Conservation (phyloP, 495 filamentous ascomycete species). For the Chlorociboria aeruginascens region DNA sequence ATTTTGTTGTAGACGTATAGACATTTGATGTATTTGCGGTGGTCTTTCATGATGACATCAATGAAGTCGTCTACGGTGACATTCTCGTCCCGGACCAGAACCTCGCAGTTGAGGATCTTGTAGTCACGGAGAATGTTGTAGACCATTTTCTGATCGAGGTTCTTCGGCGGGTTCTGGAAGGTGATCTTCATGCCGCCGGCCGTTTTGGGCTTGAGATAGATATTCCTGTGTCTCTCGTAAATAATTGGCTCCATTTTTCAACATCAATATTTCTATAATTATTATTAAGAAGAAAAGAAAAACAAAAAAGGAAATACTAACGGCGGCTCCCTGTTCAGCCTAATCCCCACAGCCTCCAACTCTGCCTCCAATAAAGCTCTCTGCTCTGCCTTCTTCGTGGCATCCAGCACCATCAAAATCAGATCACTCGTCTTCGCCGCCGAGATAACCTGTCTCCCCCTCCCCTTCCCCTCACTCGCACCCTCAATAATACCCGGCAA, state of each 20-base stretch:
- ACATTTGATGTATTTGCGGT: slow-evolving; percentile 92
- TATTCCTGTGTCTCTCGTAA: no score
- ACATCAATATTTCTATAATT: background rate
- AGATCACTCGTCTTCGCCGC: slow-evolving; percentile 99
- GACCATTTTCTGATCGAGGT: slow-evolving; percentile 93
- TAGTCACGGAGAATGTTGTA: slow-evolving; percentile 95
- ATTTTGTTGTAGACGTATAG: slow-evolving; percentile 99
- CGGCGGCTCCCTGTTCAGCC: slow-evolving; percentile 87
- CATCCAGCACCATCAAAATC: slow-evolving; percentile 94
- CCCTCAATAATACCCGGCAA: slow-evolving; percentile 98
- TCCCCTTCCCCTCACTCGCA: slow-evolving; percentile 88
- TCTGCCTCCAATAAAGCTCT: slow-evolving; percentile 81
- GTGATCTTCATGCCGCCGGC: slow-evolving; percentile 98
- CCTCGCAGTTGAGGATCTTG: slow-evolving; percentile 97
- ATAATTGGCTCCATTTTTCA: slow-evolving; percentile 1
- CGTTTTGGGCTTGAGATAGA: slow-evolving; percentile 96
- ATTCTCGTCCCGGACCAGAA: slow-evolving; percentile 88
- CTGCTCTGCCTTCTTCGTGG: slow-evolving; percentile 94
- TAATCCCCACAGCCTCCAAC: slow-evolving; percentile 91
- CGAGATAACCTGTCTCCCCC: slow-evolving; percentile 94
- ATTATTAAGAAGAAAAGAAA: background rate
- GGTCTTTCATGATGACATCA: slow-evolving; percentile 98
- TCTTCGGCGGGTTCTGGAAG: slow-evolving; percentile 79
- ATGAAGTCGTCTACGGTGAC: slow-evolving; percentile 97
- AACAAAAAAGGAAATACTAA: slow-evolving; percentile 30